Percentiles rank a stretch among this genome's conserved stretches.
Evolutionary conservation across 2,329 filamentous ascomycete genomes (phyloP).

Genomic region (Ophiostoma sp.): DNA sequence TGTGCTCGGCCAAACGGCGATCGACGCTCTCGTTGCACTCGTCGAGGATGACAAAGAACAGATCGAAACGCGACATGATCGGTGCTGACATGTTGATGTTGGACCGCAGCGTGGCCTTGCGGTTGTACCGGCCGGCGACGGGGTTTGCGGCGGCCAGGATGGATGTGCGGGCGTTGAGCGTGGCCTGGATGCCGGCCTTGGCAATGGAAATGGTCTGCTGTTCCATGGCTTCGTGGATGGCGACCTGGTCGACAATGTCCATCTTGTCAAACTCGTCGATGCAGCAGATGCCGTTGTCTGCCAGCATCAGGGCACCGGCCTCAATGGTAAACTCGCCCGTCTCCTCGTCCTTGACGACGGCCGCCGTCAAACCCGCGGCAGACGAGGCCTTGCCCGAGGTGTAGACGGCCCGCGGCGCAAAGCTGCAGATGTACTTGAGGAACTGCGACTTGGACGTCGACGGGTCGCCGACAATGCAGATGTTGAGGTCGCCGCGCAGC

Average conservation of each 20-base stretch:
- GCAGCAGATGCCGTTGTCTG: conserved; percentile 92
- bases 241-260: conserved; percentile 94
- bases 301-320: conserved; percentile 94
- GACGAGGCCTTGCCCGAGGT: conserved; percentile 97
- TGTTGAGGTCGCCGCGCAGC: conserved; percentile 94
- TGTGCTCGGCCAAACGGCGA: conserved; percentile 86
- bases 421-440: conserved; percentile 93
- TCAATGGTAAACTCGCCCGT: conserved; percentile 99
- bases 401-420: conserved; percentile 94
- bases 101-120: conserved; percentile 83
- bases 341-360: conserved; percentile 96
- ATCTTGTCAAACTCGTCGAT: conserved; percentile 99
- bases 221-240: conserved; percentile 99
- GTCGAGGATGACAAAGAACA: conserved; percentile 96
- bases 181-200: conserved; percentile 97
- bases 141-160: conserved; percentile 96
- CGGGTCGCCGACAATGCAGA: conserved; percentile 95
- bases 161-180: conserved; percentile 88
- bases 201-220: conserved; percentile 99
- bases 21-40: conserved; percentile 93
- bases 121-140: conserved; percentile 92
- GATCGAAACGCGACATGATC: conserved; percentile 98
- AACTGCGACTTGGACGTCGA: conserved; percentile 98
- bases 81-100: conserved; percentile 99
- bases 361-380: conserved; percentile 92